phyloP scores from a whole-genome alignment of 352 stramenopile species.

The Phytophthora vignae region DNA sequence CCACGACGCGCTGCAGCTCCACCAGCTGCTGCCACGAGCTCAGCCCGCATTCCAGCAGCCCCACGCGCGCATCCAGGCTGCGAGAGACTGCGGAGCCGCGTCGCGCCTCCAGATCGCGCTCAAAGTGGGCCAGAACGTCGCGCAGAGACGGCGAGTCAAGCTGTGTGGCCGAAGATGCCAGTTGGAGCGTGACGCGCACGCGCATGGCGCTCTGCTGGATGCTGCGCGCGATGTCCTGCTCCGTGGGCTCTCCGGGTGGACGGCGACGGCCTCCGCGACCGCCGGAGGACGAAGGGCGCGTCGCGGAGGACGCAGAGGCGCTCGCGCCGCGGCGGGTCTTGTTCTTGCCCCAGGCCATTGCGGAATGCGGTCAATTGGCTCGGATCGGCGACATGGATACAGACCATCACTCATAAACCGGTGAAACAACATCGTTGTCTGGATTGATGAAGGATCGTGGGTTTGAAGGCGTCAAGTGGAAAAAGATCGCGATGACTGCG shows the following conservation, averaged over 20 bases:
- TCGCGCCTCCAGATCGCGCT: constrained; percentile 12
- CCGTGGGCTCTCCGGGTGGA: constrained; percentile 21
- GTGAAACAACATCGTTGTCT: not conserved
- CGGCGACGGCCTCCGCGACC: constrained; percentile 16
- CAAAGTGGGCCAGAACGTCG: constrained; percentile 16
- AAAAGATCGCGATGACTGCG: constrained; percentile 21
- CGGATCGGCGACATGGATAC: not conserved
- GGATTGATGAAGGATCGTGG: constrained; percentile 12
- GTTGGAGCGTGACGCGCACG: constrained; percentile 37
- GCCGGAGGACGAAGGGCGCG: constrained; percentile 10
- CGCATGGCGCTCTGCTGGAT: constrained; percentile 37
- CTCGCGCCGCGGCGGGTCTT: constrained; percentile 15
- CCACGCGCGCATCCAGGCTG: constrained; percentile 29
- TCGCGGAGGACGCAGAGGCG: constrained; percentile 1
- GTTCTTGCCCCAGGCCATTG: constrained; percentile 32
- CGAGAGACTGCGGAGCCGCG: not conserved
- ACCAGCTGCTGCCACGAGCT: constrained; percentile 59
- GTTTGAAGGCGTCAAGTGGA: not conserved
- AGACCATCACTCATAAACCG: not conserved
- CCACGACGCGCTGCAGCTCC: constrained; percentile 52
- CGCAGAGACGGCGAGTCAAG: constrained; percentile 6
- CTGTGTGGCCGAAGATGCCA: constrained; percentile 13
- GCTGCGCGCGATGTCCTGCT: constrained; percentile 35
- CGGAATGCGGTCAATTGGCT: constrained; percentile 11
- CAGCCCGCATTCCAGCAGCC: constrained; percentile 57